phyloP scores from a whole-genome alignment of 331 rosid genomes.

The Spiraea crenata region DNA sequence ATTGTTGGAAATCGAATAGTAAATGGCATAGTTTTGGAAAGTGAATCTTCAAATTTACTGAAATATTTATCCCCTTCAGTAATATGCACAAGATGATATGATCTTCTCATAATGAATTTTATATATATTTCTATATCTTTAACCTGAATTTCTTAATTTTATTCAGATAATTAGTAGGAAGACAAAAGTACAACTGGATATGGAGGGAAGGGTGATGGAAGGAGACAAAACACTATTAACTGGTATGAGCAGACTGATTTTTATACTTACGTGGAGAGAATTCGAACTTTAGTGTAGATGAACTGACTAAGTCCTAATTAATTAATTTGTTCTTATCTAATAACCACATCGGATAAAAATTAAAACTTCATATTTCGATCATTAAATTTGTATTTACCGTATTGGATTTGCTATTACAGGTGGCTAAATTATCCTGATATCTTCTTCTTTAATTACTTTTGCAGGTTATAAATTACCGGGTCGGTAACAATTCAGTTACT shows the following conservation, averaged over 20 bases:
- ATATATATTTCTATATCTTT: neutral
- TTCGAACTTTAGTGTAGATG: too few relatives aligned
- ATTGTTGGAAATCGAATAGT: neutral
- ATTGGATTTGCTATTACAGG: neutral
- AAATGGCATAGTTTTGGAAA: neutral
- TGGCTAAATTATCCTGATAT: neutral
- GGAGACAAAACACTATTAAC: neutral
- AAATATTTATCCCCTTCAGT: neutral
- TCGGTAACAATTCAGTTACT: neutral
- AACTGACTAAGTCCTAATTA: too few relatives aligned
- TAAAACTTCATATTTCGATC: too few relatives aligned
- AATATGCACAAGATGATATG: neutral
- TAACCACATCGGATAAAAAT: neutral
- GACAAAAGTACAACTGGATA: neutral
- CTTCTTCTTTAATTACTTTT: neutral
- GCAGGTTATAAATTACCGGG: constrained; percentile 13
- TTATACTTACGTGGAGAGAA: too few relatives aligned
- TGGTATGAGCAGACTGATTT: neutral
- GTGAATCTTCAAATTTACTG: neutral
- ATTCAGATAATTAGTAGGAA: neutral
- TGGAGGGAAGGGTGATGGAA: neutral
- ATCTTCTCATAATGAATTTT: neutral
- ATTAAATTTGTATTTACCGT: neutral
- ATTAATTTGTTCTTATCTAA: neutral
- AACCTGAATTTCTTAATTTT: neutral